Evolutionary conservation across 1,284 basidiomycete genomes (phyloP), one percentile per base, ranked within the genome.

Genomic region (Microbotryum silenes-acaulis): DNA sequence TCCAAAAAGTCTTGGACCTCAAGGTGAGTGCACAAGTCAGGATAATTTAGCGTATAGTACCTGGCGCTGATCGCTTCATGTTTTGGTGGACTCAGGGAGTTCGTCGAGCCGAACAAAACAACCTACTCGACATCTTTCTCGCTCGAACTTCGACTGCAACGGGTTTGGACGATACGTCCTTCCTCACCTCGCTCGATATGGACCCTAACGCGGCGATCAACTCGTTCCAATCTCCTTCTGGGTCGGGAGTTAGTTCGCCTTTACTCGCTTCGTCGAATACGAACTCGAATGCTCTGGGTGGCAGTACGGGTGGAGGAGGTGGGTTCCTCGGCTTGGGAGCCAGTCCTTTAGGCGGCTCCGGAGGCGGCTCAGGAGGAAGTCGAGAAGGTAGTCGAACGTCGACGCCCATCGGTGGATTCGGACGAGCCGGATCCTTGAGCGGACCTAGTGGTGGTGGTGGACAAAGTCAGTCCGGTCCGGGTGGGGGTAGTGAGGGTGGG

Each of bases 1-100:
- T 97, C 78, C 96, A 98, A 80, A 99, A 99, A 82, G 90, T 89
- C 46, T 82, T 98, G 29, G 94, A 98, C 74, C 82, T 98, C 60
- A 97, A 96, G 74, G 73, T 69, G 16, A 23, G 70, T 21, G 51
- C 18, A 5, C 5, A 33, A 2, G n/a, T 31, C 6, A 7, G 14
- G 14, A 42, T 12, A 6, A 16, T 44, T 9, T 48, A 18, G 0
- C 3, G 42, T 12, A 51, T 18, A 21, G 25, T 10, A 9, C 31
- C 8, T 8, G 31, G 31, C 31, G 7, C 31, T 31, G 7, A 31
- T 31, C 8, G 31, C 9, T 9, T 10, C 1, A 31, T 8, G 7
- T 31, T 31, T 31, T 31, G 31, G 31, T 7, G 31, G 7, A 31
- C 31, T 10, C 60, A 72, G 69, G 94, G 93, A 12, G 90, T 91